Evolutionary conservation across 495 filamentous ascomycete genomes (phyloP).

Genomic region (Xylaria castorea): DNA sequence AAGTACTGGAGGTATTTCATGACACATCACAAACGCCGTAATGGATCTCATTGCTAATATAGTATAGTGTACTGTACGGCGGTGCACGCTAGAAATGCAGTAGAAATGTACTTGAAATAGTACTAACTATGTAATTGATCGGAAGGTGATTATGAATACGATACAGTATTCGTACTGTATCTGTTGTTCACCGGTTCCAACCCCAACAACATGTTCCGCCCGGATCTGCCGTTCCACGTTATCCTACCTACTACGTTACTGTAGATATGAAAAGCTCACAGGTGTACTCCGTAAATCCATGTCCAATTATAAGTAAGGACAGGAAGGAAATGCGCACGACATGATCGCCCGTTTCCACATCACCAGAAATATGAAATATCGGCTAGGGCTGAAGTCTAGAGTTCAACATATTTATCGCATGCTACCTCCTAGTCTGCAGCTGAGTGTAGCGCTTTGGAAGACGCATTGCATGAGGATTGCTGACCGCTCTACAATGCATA

Average conservation of each 20-base stretch:
- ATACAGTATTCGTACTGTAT: slow-evolving; percentile 7
- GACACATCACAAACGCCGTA: neutral
- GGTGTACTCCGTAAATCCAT: neutral
- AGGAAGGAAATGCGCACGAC: neutral
- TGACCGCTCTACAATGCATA: neutral
- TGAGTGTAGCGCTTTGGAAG: slow-evolving; percentile 1
- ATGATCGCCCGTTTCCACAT: slow-evolving; percentile 13
- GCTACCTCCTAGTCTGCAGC: neutral
- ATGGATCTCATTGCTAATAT: slow-evolving; percentile 1
- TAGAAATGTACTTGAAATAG: neutral
- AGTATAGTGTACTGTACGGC: neutral
- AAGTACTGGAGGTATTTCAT: neutral
- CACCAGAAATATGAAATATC: slow-evolving; percentile 2
- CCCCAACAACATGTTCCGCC: neutral
- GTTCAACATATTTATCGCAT: neutral
- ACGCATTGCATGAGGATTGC: neutral
- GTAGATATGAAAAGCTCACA: slow-evolving; percentile 1
- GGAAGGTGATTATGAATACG: neutral
- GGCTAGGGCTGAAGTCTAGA: slow-evolving; percentile 15
- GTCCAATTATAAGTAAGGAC: neutral
- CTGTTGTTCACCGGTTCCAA: neutral
- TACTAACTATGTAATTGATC: no score
- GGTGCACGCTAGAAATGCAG: neutral
- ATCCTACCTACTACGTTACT: no score
- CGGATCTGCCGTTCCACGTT: neutral